Base-by-base conservation (phyloP, 805 yeast genomes). In the Cyberlindnera veronae region DNA sequence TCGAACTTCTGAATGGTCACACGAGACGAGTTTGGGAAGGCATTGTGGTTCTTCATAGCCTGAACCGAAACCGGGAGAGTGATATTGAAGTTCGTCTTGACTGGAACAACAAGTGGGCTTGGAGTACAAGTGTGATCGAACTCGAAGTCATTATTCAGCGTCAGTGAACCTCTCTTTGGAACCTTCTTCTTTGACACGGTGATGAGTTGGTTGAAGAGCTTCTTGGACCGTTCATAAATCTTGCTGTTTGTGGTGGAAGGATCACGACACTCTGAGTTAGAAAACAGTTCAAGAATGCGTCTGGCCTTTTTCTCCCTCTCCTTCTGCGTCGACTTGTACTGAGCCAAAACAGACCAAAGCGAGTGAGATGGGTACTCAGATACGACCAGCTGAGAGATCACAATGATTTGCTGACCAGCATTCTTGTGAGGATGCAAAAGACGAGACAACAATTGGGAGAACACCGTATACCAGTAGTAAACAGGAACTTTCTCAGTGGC, bases 361-460 rank as follows among this genome's bases (percentile, higher is more conserved):
- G 90, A 78, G 45, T 87, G 91, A 14, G 77, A 74, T 0, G 97
- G 96, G 57, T 88, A 93, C 18, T 74, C 68, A 22, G 64, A 62
- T 0, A 83, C 69, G 11, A 91, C 70, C 12, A 68, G 63, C 12
- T 74, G 64, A 10, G 90, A 65, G 17, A 91, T 75, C n/a, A 66
- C 62, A 38, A 73, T 61, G 13, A 93, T 68, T 16, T 80, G 61
- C 2, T 69, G 71, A 21, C 71, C 74, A 0, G 93, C 79, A 0
- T 68, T 66, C 2, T 63, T 61, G 47, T 83, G 80, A 1, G 72
- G 65, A 52, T 86, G 93, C 1, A 77, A 67, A 42, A 90, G 69
- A 51, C 98, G 71, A 0, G 97, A 88, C 5, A 91, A 64, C 26
- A 93, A 58, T 57, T 93, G 98, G 0, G 97, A 85, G 16, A 91